Conservation (phyloP, 2,329 filamentous ascomycete genomes). For the Stemphylium lycopersici region DNA sequence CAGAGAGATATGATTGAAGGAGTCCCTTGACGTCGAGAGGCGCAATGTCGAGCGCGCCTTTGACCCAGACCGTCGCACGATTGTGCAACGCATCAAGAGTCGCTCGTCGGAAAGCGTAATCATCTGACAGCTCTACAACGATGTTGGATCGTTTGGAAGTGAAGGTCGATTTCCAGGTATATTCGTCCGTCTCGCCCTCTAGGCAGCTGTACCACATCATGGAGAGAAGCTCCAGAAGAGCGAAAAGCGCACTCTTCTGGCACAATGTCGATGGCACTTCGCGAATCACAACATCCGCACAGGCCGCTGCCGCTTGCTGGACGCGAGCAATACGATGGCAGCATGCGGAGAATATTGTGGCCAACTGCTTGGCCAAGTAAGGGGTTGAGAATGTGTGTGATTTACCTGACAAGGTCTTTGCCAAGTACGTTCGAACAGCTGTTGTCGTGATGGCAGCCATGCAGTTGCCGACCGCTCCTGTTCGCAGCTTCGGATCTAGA, state of each 20-base stretch:
- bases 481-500: conserved; percentile 81
- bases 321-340: conserved; percentile 93
- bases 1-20: conserved; percentile 93
- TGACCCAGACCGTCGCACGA: conserved; percentile 81
- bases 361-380: conserved; percentile 87
- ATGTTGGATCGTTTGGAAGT: conserved; percentile 78
- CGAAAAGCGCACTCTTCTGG: conserved; percentile 88
- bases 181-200: conserved; percentile 92
- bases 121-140: conserved; percentile 88
- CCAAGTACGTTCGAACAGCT: conserved; percentile 79
- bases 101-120: conserved; percentile 79
- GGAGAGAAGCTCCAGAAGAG: conserved; percentile 86
- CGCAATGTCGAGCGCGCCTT: conserved; percentile 78
- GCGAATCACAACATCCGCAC: conserved; percentile 83
- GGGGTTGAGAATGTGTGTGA: conserved; percentile 85
- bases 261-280: conserved; percentile 89
- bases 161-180: conserved; percentile 83
- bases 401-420: conserved; percentile 72
- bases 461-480: conserved; percentile 65
- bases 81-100: conserved; percentile 81
- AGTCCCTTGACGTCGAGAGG: conserved; percentile 94
- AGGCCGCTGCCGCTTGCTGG: conserved; percentile 81
- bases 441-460: conserved; percentile 69
- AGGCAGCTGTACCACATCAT: conserved; percentile 96
- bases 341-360: conserved; percentile 82